A percentile compares a stretch with the other conserved stretches of the same genome.
phyloP scores from a whole-genome alignment of 139 green algal genomes.

The Pleodorina starrii region DNA sequence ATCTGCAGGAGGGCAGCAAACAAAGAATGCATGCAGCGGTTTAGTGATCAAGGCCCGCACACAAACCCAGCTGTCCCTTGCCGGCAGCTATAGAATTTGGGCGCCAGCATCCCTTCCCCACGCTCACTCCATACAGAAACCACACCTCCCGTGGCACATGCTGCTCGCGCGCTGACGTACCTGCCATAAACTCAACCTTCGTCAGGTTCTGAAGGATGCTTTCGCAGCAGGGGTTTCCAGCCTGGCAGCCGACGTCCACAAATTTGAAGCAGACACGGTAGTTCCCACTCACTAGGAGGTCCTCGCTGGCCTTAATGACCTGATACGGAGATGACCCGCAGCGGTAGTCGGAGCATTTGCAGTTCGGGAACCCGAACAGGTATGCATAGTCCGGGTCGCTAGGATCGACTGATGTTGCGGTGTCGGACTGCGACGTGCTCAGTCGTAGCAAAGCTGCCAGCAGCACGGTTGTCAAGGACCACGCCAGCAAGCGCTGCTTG shows the following conservation, averaged over 20 bases:
- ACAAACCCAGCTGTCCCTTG: no score
- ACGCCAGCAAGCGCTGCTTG: constrained; percentile 14
- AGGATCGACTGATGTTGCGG: not conserved
- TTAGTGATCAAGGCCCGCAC: no score
- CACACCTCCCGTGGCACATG: no score
- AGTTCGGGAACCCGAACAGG: constrained; percentile 38
- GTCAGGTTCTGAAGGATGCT: not conserved
- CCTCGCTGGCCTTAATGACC: not conserved
- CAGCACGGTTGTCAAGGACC: not conserved
- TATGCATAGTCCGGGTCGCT: constrained; percentile 5
- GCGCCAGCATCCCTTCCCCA: no score
- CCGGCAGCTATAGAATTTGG: no score
- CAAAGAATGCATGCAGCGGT: no score
- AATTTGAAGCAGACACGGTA: constrained; percentile 26
- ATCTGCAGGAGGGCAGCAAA: no score
- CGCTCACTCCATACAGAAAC: no score
- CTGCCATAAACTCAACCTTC: constrained; percentile 44
- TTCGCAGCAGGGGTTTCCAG: constrained; percentile 22
- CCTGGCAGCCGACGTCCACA: not conserved
- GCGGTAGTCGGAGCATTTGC: constrained; percentile 36
- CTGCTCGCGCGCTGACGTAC: no score
- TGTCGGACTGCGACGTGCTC: not conserved
- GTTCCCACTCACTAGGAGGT: not conserved
- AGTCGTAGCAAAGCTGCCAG: not conserved
- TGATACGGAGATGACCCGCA: constrained; percentile 35